Evolutionary conservation across 148 eudicot species (phyloP), one percentile per base, ranked within the genome.

Genomic region (Spergularia bocconei): DNA sequence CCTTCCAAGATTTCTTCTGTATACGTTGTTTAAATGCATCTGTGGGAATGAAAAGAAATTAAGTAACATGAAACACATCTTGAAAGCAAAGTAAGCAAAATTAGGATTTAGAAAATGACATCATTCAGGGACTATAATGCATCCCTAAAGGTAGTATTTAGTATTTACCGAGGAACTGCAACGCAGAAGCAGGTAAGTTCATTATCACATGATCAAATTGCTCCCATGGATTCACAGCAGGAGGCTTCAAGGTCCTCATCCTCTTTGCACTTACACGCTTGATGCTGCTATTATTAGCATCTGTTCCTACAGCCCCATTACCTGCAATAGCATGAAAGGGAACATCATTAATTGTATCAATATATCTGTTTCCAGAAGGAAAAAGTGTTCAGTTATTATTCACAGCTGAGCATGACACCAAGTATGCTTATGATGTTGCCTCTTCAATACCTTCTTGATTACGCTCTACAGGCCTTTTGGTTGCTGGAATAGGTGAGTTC

Each of bases 161-260:
- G 71, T 65, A 16, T 77, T 78, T 87, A 92, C 98, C 99, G 41
- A 94, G 91, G 82, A 95, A 95, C 60, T 95, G 77, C 54, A 93
- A 68, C 66, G 98, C 98, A 69, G 98, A 91, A 67, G 96, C 96
- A 67, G 98, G 98, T 79, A 93, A 82, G 71, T 93, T 93, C 98
- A 93, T 90, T 36, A 93, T 82, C 80, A 90, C 86, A 61, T 93
- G 98, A 73, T 92, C 93, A 73, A 90, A 70, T 79, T 92, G 97
- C 88, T 88, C 96, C 93, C 96, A 91, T 15, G 96, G 93, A 85
- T 85, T 89, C 65, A 80, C 75, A 38, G 58, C 61, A 67, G 90
- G 81, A 59, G 82, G 75, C 52, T 80, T 79, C 69, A 77, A 77
- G 70, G 87, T 62, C 79, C 67, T 88, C 67, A 80, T 82, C 77